Evolutionary conservation across 192 early-diverging fungal species (phyloP), one percentile per base, ranked within the genome.

Genomic region (Funneliformis mosseae): DNA sequence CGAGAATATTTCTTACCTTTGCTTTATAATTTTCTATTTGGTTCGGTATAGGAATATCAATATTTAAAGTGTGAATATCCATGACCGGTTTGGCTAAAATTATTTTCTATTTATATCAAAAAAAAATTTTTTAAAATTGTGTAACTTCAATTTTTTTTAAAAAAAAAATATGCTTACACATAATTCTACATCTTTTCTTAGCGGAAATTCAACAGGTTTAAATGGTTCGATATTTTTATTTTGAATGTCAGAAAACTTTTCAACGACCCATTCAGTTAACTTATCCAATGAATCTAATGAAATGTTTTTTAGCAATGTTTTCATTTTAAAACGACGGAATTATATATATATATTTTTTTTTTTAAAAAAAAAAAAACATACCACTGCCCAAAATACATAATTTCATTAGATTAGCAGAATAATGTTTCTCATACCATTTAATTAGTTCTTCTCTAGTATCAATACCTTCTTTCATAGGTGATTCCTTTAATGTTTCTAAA

Each of bases 331-430:
- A n/a, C n/a, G n/a, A n/a, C n/a, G n/a, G n/a, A n/a, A n/a, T n/a
- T n/a, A n/a, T n/a, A n/a, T n/a, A n/a, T n/a, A n/a, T n/a, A n/a
- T n/a, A n/a, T n/a, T n/a, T n/a, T n/a, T n/a, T n/a, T n/a, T n/a
- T n/a, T n/a, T n/a, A n/a, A n/a, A n/a, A n/a, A n/a, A n/a, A n/a
- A 39, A 9, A 42, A 62, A 63, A 83, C 50, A 21, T 55, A 92
- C 91, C 92, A 82, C 91, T 88, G 38, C 97, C 98, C 14, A 97
- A 81, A 21, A 99, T 86, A 43, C 93, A 93, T 21, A 98, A 87
- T 85, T 94, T 94, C 97, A 98, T 98, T 38, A 99, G 94, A 81
- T 98, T 97, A 14, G 96, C 92, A 39, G 95, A 96, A 83, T 99
- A 99, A 84, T 96, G 96, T 74, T 89, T 88, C 14, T 88, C 88